Base-by-base conservation (phyloP, 108 stramenopile species). In the Mediolabrus comicus region DNA sequence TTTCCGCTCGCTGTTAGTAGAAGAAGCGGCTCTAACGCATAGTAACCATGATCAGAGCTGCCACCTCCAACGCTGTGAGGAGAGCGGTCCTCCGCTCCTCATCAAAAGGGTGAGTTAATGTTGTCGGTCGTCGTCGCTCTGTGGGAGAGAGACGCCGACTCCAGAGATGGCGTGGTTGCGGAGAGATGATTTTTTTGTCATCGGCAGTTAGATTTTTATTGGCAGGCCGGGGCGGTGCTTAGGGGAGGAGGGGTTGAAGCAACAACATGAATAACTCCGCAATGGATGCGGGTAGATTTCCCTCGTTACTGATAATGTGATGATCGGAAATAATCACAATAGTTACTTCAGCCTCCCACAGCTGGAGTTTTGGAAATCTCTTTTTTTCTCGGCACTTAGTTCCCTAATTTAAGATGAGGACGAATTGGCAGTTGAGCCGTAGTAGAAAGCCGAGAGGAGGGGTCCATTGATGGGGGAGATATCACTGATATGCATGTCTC, bases 41-140 rank as follows among this genome's bases (percentile, higher is more conserved):
- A 49, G 38, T 41, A 38, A 86, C 72, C 74, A 89, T 89, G 88
- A 82, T 89, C 61, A 61, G 88, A 67, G 77, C 80, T 56, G 86
- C 86, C 55, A 51, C 85, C 60, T 83, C 86, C 35, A 72, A 71
- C 39, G 72, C 81, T 43, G 82, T 73, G 70, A 82, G 79, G 67
- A 80, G 86, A 69, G 83, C 85, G 43, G 71, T 78, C 35, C 72
- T 75, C 65, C 65, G 77, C 49, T 70, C 82, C 34, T 61, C 65
- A 6, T 28, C 53, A 28, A 67, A 72, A 63, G 78, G 81, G 84
- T 85, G 59, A 68, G 78, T 82, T 62, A 33, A 26, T 64, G 39
- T 61, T 60, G 32, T 16, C 27, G 4, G 10, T 53, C 3, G 29
- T 33, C 52, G 60, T 49, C 32, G 35, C 41, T 22, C 8, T 14